Evolutionary conservation across 1,284 basidiomycete genomes (phyloP).

Genomic region (Pholiota adiposa): DNA sequence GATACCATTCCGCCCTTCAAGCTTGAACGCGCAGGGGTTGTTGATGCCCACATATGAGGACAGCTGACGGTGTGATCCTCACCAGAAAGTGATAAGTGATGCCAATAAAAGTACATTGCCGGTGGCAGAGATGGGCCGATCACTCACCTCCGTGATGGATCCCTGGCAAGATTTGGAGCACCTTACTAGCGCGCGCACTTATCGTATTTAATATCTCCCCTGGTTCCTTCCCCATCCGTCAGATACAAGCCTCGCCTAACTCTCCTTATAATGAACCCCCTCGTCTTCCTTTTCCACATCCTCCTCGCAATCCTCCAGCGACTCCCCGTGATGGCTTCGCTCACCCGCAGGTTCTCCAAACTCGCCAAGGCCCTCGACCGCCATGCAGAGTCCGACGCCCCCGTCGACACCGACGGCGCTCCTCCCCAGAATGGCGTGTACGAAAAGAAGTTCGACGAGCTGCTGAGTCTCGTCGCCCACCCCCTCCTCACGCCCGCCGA

Average conservation of each 20-base stretch:
- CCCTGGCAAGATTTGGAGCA: too few relatives aligned
- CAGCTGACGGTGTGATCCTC: not conserved
- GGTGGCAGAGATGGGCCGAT: conserved; percentile 20
- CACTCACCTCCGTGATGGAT: conserved; percentile 17
- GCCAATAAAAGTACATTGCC: conserved; percentile 6
- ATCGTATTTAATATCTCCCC: not conserved
- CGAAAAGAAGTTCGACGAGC: conserved; percentile 25
- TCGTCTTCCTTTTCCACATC: conserved; percentile 14
- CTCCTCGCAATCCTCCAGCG: conserved; percentile 7
- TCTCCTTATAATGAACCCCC: conserved; percentile 4
- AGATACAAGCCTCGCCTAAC: too few relatives aligned
- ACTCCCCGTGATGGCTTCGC: conserved; percentile 19
- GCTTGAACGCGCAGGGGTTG: not conserved
- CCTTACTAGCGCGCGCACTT: not conserved
- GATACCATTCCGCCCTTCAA: conserved; percentile 2
- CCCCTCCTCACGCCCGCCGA: conserved; percentile 29
- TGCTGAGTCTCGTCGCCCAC: conserved; percentile 26
- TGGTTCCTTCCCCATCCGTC: conserved; percentile 4
- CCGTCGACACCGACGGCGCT: conserved; percentile 36
- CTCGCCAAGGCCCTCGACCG: conserved; percentile 30
- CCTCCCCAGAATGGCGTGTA: conserved; percentile 18
- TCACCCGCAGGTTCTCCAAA: conserved; percentile 23
- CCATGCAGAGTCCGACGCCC: conserved; percentile 23
- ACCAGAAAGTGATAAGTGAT: too few relatives aligned
- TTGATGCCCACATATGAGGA: not conserved